A percentile compares a stretch with the other conserved stretches of the same genome.
Evolutionary conservation across 1,284 basidiomycete genomes (phyloP).

Genomic region (Boletus mariae): DNA sequence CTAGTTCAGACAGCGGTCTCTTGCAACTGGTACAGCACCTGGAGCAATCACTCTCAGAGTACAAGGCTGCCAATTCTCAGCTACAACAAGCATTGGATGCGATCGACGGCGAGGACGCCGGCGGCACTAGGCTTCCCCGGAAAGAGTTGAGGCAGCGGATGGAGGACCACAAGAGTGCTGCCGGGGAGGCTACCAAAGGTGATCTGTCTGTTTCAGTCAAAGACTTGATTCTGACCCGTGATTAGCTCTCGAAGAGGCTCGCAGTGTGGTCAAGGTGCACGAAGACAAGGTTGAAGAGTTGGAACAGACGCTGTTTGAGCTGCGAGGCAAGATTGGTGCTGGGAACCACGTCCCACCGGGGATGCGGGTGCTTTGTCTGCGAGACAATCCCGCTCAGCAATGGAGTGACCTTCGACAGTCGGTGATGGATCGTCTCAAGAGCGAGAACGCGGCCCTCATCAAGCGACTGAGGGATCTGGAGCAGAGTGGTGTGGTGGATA

Average conservation of each 20-base stretch:
- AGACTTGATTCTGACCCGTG: conserved; percentile 1
- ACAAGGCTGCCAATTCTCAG: conserved; percentile 45
- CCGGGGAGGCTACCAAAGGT: conserved; percentile 46
- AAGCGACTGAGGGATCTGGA: conserved; percentile 57
- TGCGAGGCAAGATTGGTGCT: conserved; percentile 69
- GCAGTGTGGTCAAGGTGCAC: conserved; percentile 37
- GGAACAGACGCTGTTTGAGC: conserved; percentile 70
- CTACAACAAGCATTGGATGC: conserved; percentile 45
- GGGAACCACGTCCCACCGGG: conserved; percentile 76
- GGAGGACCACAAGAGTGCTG: conserved; percentile 38
- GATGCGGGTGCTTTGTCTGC: conserved; percentile 64
- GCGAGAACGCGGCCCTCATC: conserved; percentile 73
- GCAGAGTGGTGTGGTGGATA: conserved; percentile 27
- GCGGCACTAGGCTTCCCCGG: conserved; percentile 30
- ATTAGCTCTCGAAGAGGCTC: conserved; percentile 44
- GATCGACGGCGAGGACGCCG: conserved; percentile 34
- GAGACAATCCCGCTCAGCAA: conserved; percentile 70
- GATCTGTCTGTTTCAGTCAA: not conserved
- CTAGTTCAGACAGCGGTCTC: conserved; percentile 25
- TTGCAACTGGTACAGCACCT: conserved; percentile 51
- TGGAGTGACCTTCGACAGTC: conserved; percentile 69
- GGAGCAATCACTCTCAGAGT: conserved; percentile 52
- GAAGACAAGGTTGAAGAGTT: conserved; percentile 56
- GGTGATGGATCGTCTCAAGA: conserved; percentile 64
- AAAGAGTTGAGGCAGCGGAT: conserved; percentile 43